phyloP scores from a whole-genome alignment of 306 rosid species.

The Vigna nakashimae region DNA sequence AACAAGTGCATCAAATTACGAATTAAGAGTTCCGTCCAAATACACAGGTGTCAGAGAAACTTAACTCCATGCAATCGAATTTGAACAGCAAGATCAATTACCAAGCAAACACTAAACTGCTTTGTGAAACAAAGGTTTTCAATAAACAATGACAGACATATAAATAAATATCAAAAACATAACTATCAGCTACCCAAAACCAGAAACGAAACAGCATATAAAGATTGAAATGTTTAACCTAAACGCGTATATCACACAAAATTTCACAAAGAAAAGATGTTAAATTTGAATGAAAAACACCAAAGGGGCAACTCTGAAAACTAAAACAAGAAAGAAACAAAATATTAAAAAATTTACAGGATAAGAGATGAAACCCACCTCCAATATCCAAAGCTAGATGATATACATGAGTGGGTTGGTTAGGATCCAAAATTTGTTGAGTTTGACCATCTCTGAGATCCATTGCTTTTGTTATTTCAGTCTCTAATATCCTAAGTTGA shows the following conservation, averaged over 20 bases:
- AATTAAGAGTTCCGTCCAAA: conserved; percentile 5
- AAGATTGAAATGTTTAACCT: conserved; percentile 10
- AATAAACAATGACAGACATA: background rate
- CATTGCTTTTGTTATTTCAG: conserved; percentile 46
- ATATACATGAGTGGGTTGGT: conserved; percentile 52
- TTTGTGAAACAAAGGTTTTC: background rate
- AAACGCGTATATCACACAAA: background rate
- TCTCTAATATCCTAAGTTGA: conserved; percentile 15
- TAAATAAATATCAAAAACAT: conserved; percentile 19
- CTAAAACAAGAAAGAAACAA: background rate
- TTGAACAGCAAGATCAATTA: conserved; percentile 1
- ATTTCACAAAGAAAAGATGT: conserved; percentile 8
- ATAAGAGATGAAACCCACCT: conserved; percentile 53
- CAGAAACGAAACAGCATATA: conserved; percentile 31
- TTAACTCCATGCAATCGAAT: conserved; percentile 10
- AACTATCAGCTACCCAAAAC: background rate
- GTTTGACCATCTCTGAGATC: conserved; percentile 49
- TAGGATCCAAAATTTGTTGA: conserved; percentile 48
- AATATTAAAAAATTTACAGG: background rate
- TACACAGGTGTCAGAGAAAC: conserved; percentile 23
- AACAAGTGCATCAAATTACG: background rate
- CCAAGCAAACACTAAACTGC: conserved; percentile 6
- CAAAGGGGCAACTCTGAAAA: background rate
- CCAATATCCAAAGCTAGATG: conserved; percentile 93
- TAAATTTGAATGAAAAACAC: background rate